Evolutionary conservation across 495 filamentous ascomycete species (phyloP).

Genomic region (Penicillium atrosanguineum): DNA sequence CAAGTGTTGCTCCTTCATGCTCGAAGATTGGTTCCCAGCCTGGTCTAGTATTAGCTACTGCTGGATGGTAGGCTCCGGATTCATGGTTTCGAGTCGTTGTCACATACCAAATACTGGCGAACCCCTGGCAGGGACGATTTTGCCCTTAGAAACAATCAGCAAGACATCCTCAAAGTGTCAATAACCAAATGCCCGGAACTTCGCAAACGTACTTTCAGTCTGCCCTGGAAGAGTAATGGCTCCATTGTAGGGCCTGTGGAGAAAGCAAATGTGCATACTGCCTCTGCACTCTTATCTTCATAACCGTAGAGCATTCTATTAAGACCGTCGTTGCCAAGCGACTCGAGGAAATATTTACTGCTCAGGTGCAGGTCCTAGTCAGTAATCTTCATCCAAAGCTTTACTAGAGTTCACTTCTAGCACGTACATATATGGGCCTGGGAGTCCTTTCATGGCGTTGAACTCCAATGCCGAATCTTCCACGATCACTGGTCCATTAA

Average conservation of each 20-base stretch:
- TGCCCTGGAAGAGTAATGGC: constrained; percentile 79
- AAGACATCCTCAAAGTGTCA: background rate
- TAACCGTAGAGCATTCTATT: constrained; percentile 79
- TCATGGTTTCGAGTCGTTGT: background rate
- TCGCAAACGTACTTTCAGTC: constrained; percentile 38
- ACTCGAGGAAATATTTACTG: constrained; percentile 86
- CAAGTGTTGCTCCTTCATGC: constrained; percentile 82
- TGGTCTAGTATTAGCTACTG: constrained; percentile 32
- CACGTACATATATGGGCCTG: constrained; percentile 85
- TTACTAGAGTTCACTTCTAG: too few species aligned
- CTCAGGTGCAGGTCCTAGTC: constrained; percentile 29
- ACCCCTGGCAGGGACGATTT: constrained; percentile 42
- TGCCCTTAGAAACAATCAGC: constrained; percentile 47
- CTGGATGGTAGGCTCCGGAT: too few species aligned
- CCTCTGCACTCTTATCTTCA: constrained; percentile 80
- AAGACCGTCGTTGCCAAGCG: constrained; percentile 71
- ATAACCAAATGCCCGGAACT: background rate
- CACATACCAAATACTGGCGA: constrained; percentile 62
- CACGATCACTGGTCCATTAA: constrained; percentile 82
- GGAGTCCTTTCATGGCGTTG: constrained; percentile 73
- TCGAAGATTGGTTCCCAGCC: constrained; percentile 93
- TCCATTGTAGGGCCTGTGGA: constrained; percentile 73
- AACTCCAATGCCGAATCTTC: constrained; percentile 91
- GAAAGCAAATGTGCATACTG: constrained; percentile 89
- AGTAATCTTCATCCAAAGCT: too few species aligned